A percentile compares a stretch with the other conserved stretches of the same genome.
These are phyloP conservation scores for Suhomyces sp. DNA, from an alignment of 805 yeast genomes.

Conservation along the genomic window DNA sequence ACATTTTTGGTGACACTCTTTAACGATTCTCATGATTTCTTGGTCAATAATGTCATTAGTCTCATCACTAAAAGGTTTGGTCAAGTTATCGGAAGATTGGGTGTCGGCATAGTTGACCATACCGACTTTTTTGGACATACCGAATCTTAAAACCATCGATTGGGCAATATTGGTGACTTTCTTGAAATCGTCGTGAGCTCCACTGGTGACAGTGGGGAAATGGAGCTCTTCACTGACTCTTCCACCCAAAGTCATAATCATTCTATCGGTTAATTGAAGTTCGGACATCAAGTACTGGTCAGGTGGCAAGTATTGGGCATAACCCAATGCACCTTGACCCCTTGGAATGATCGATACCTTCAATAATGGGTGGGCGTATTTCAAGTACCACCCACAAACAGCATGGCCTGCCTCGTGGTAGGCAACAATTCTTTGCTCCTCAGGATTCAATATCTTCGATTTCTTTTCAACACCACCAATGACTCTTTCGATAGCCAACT, in stretches of 20 bases:
- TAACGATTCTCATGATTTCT: constrained; percentile 77
- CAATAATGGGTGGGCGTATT: constrained; percentile 87
- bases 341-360: constrained; percentile 97
- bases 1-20: constrained; percentile 73
- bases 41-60: constrained; percentile 78
- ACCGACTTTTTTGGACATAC: constrained; percentile 90
- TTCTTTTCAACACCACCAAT: constrained; percentile 95
- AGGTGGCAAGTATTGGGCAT: constrained; percentile 95
- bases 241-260: constrained; percentile 97
- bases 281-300: constrained; percentile 79
- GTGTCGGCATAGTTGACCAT: constrained; percentile 71
- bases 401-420: constrained; percentile 99
- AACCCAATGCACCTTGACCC: constrained; percentile 95
- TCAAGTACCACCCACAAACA: constrained; percentile 93
- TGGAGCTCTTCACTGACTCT: constrained; percentile 94
- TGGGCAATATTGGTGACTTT: constrained; percentile 93
- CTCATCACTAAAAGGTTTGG: constrained; percentile 86
- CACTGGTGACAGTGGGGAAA: constrained; percentile 88
- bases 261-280: constrained; percentile 78
- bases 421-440: constrained; percentile 88
- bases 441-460: constrained; percentile 75
- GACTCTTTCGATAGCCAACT: constrained; percentile 94
- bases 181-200: constrained; percentile 95
- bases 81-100: constrained; percentile 60
- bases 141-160: constrained; percentile 86